These are phyloP conservation scores for Ophiosphaerella narmari DNA, from an alignment of 2,329 filamentous ascomycete species.

Conservation along the genomic window DNA sequence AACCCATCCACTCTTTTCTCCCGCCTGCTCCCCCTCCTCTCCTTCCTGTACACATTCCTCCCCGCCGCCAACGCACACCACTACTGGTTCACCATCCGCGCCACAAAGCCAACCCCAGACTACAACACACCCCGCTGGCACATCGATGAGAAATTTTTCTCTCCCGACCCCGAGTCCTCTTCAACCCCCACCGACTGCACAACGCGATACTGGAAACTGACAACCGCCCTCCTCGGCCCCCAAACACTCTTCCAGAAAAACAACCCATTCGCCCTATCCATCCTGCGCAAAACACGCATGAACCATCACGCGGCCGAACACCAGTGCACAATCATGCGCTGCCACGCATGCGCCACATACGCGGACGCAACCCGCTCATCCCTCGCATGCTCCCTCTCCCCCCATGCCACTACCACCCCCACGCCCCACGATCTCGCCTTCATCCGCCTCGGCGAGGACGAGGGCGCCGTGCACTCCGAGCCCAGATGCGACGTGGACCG, in stretches of 20 bases:
- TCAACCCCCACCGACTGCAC: neutral
- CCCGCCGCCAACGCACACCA: constrained; percentile 42
- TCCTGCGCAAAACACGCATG: constrained; percentile 33
- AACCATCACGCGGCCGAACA: constrained; percentile 39
- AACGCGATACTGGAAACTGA: constrained; percentile 53
- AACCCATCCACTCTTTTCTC: constrained; percentile 34
- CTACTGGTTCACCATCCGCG: constrained; percentile 57
- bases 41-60: constrained; percentile 48
- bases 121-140: constrained; percentile 56
- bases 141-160: constrained; percentile 56
- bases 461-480: constrained; percentile 52
- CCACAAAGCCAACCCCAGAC: constrained; percentile 50
- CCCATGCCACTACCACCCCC: constrained; percentile 2
- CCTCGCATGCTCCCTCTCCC: constrained; percentile 37
- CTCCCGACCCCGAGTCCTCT: neutral
- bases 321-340: constrained; percentile 50
- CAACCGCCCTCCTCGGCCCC: constrained; percentile 54
- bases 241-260: constrained; percentile 49
- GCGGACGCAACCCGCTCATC: constrained; percentile 47
- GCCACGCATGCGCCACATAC: constrained; percentile 51
- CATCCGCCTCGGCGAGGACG: constrained; percentile 49
- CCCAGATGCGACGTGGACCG: constrained; percentile 35
- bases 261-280: constrained; percentile 39
- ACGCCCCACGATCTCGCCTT: constrained; percentile 45
- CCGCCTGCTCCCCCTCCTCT: constrained; percentile 49